A percentile compares a stretch with the other conserved stretches of the same genome.
Conservation (phyloP, 1,139 yeast genomes). For the Hyphopichia khmerensis region DNA sequence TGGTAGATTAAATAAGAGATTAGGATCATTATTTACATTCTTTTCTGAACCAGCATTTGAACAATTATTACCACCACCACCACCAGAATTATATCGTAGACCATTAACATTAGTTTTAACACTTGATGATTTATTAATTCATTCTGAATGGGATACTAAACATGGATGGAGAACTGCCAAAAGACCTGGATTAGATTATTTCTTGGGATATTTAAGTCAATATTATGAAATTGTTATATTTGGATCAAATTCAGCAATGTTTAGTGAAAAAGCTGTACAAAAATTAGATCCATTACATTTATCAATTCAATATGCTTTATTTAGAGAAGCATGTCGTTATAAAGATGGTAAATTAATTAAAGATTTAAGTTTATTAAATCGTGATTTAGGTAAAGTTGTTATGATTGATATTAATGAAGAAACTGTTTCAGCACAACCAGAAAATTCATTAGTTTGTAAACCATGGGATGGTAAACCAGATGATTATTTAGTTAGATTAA, state of each 20-base stretch:
- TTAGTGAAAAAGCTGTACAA: slow-evolving; percentile 79
- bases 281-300: slow-evolving; percentile 94
- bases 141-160: slow-evolving; percentile 88
- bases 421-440: slow-evolving; percentile 81
- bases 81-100: slow-evolving; percentile 90
- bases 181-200: slow-evolving; percentile 98
- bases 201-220: slow-evolving; percentile 89
- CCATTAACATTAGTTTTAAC: slow-evolving; percentile 88
- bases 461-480: slow-evolving; percentile 88
- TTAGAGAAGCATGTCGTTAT: slow-evolving; percentile 88
- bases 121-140: slow-evolving; percentile 85
- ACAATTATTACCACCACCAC: slow-evolving; percentile 82
- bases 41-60: slow-evolving; percentile 95
- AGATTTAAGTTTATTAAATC: slow-evolving; percentile 85
- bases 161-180: slow-evolving; percentile 98
- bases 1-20: slow-evolving; percentile 67
- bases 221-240: slow-evolving; percentile 94
- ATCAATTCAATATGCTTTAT: slow-evolving; percentile 80
- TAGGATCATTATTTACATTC: slow-evolving; percentile 72
- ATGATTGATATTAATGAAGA: slow-evolving; percentile 78
- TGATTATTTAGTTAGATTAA: slow-evolving; percentile 72
- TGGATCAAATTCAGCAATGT: slow-evolving; percentile 81
- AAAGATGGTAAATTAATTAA: slow-evolving; percentile 84
- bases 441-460: slow-evolving; percentile 78
- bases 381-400: slow-evolving; percentile 81